Evolutionary conservation across 2,329 filamentous ascomycete genomes (phyloP).

Genomic region (Taxawa tesnikishii): DNA sequence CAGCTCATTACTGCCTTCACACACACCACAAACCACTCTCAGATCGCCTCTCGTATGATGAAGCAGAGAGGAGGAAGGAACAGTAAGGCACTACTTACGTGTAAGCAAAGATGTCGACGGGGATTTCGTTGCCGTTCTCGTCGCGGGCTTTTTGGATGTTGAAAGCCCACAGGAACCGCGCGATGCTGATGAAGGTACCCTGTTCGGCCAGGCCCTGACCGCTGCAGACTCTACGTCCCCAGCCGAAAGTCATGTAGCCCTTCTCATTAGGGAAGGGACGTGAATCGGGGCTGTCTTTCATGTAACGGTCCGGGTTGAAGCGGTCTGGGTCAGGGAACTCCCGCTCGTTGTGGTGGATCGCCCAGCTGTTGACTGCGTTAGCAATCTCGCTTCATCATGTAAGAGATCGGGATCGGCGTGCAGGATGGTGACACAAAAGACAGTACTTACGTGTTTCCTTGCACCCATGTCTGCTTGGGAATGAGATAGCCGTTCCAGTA

Average conservation of each 20-base stretch:
- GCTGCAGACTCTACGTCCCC: slow-evolving; percentile 42
- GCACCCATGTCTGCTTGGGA: slow-evolving; percentile 13
- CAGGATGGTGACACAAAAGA: slow-evolving; percentile 5
- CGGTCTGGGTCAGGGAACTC: slow-evolving; percentile 9
- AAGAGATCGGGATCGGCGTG: too few relatives aligned
- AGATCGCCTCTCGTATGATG: neutral
- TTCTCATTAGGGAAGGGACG: slow-evolving; percentile 30
- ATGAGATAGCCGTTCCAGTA: slow-evolving; percentile 15
- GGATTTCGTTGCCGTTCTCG: slow-evolving; percentile 30
- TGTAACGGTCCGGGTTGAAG: slow-evolving; percentile 8
- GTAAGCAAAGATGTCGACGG: slow-evolving; percentile 45
- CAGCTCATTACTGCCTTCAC: too few relatives aligned
- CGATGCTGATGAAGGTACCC: slow-evolving; percentile 46
- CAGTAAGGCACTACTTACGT: slow-evolving; percentile 29
- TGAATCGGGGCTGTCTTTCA: slow-evolving; percentile 21
- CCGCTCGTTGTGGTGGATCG: slow-evolving; percentile 9
- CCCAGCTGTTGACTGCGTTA: too few relatives aligned
- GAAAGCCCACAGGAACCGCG: slow-evolving; percentile 46
- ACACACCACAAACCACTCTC: too few relatives aligned
- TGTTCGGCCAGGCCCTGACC: slow-evolving; percentile 47
- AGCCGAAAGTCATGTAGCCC: slow-evolving; percentile 44
- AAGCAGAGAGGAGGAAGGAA: too few relatives aligned
- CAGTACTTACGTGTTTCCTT: slow-evolving; percentile 9
- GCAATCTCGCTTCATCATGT: too few relatives aligned
- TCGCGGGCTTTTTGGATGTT: slow-evolving; percentile 32